Evolutionary conservation across 208 protist genomes (phyloP).

Genomic region (Naegleria fowleri): DNA sequence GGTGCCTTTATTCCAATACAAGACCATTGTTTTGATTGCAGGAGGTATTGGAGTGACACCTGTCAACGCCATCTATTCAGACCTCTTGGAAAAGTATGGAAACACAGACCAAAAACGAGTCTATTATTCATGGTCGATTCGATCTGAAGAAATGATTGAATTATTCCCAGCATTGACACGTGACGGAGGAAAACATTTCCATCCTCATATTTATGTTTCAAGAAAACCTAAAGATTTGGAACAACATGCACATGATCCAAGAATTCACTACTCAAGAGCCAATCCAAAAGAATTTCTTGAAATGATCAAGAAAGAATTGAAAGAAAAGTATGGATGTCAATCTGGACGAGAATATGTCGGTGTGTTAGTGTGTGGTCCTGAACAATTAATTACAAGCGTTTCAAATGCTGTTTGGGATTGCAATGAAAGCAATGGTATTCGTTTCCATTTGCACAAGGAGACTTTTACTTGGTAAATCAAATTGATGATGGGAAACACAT

Average conservation of each 20-base stretch:
- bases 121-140: not conserved
- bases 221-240: not conserved
- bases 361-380: not conserved
- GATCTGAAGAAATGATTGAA: not conserved
- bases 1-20: not conserved
- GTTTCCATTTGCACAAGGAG: constrained; percentile 6
- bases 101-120: not conserved
- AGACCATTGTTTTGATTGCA: not conserved
- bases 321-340: not conserved
- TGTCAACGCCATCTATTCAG: not conserved
- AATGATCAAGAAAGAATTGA: not conserved
- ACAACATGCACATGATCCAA: not conserved
- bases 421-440: not conserved
- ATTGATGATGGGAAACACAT: no score
- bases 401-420: not conserved
- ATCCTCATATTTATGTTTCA: not conserved
- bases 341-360: not conserved
- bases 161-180: not conserved
- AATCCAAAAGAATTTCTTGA: not conserved
- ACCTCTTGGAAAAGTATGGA: not conserved
- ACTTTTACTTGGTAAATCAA: not conserved
- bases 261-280: not conserved
- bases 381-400: not conserved
- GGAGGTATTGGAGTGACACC: not conserved
- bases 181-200: not conserved